phyloP scores from a whole-genome alignment of 129 eudicot species.

The Flaveria brownii region DNA sequence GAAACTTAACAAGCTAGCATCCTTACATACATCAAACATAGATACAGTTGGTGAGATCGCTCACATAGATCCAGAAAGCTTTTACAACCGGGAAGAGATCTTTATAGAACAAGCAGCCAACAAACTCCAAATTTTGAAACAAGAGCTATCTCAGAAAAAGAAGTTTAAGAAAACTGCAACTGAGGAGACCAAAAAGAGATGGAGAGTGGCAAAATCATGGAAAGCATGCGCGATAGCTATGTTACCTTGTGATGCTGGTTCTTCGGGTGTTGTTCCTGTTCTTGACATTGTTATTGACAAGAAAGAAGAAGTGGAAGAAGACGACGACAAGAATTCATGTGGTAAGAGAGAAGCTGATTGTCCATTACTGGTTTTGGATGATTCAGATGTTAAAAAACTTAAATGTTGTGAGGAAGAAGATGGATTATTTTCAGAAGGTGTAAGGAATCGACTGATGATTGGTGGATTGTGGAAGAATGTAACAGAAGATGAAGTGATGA shows the following conservation, averaged over 20 bases:
- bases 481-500: slow-evolving; percentile 46
- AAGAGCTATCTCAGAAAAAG: slow-evolving; percentile 28
- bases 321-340: slow-evolving; percentile 22
- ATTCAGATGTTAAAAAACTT: slow-evolving; percentile 37
- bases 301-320: background rate
- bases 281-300: slow-evolving; percentile 43
- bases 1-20: slow-evolving; percentile 59
- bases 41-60: slow-evolving; percentile 19
- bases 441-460: slow-evolving; percentile 48
- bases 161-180: slow-evolving; percentile 1
- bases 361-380: slow-evolving; percentile 40
- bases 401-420: slow-evolving; percentile 24
- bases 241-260: slow-evolving; percentile 64
- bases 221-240: slow-evolving; percentile 83
- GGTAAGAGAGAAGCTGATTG: slow-evolving; percentile 62
- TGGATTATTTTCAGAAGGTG: slow-evolving; percentile 10
- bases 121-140: slow-evolving; percentile 45
- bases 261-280: slow-evolving; percentile 60
- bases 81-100: slow-evolving; percentile 52
- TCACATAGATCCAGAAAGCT: slow-evolving; percentile 20
- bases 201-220: slow-evolving; percentile 71
- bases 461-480: slow-evolving; percentile 71
- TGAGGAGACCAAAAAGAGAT: slow-evolving; percentile 26
- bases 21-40: slow-evolving; percentile 27
- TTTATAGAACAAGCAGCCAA: slow-evolving; percentile 48